phyloP scores from a whole-genome alignment of 1,284 basidiomycete species.

The Cystobasidium pallidum region DNA sequence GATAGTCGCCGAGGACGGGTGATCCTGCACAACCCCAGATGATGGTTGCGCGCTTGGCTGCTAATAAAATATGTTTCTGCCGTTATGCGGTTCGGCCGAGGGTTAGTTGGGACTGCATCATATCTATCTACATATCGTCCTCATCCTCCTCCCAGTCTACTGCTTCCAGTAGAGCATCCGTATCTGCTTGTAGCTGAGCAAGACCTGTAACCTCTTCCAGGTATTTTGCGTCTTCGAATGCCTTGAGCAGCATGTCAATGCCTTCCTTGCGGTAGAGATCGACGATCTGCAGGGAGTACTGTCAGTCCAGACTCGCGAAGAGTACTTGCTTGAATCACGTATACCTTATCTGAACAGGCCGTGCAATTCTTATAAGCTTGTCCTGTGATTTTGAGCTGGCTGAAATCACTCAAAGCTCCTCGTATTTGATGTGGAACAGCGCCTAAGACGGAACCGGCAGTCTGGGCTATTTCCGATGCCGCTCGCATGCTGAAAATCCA shows the following conservation, averaged over 20 bases:
- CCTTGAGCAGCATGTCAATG: constrained; percentile 75
- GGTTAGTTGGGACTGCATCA: too few relatives aligned
- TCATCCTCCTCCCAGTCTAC: constrained; percentile 75
- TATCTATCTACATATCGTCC: constrained; percentile 49
- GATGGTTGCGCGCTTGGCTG: too few relatives aligned
- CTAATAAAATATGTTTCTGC: too few relatives aligned
- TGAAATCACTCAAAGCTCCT: constrained; percentile 84
- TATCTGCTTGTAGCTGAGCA: constrained; percentile 76
- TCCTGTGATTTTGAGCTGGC: constrained; percentile 79
- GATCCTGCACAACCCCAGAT: too few relatives aligned
- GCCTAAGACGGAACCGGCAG: constrained; percentile 68
- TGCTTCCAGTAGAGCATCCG: constrained; percentile 69
- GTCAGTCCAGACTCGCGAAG: too few relatives aligned
- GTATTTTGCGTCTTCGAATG: constrained; percentile 81
- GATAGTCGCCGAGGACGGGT: too few relatives aligned
- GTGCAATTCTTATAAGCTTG: constrained; percentile 87
- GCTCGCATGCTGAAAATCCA: constrained; percentile 63
- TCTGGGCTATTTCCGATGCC: constrained; percentile 54
- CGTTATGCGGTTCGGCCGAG: too few relatives aligned
- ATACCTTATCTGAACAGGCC: constrained; percentile 78
- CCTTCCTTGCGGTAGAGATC: constrained; percentile 74
- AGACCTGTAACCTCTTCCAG: constrained; percentile 82
- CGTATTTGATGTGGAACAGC: constrained; percentile 91
- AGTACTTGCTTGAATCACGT: constrained; percentile 49
- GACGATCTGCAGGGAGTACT: constrained; percentile 64